Evolutionary conservation across 2,329 filamentous ascomycete genomes (phyloP).

Genomic region (Magnaporthiopsis poae): DNA sequence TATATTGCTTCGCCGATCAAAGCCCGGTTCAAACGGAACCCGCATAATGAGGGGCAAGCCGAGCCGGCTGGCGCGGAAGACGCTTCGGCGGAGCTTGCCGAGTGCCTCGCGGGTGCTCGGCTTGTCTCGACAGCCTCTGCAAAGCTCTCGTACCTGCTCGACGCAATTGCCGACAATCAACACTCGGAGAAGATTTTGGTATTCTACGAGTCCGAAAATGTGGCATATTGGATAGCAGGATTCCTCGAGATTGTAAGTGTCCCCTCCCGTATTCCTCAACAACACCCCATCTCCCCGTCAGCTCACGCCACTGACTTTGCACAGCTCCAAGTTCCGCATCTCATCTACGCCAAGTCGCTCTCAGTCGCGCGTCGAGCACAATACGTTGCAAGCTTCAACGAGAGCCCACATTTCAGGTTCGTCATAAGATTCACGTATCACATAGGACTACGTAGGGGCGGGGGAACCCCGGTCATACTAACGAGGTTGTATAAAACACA

Average conservation of each 20-base stretch:
- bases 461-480: not conserved
- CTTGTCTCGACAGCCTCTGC: constrained; percentile 74
- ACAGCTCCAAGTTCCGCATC: constrained; percentile 46
- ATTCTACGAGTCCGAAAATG: constrained; percentile 83
- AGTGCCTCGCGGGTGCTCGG: constrained; percentile 47
- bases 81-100: constrained; percentile 21
- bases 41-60: constrained; percentile 1
- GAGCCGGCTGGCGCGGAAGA: not conserved
- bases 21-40: constrained; percentile 13
- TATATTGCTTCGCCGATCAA: constrained; percentile 20
- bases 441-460: too few species aligned
- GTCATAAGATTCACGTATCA: not conserved
- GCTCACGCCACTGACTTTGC: not conserved
- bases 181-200: constrained; percentile 74
- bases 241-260: constrained; percentile 59
- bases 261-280: too few species aligned
- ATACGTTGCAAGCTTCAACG: constrained; percentile 72
- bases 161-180: constrained; percentile 59
- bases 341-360: constrained; percentile 60
- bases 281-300: not conserved
- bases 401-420: constrained; percentile 51
- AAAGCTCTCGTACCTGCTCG: constrained; percentile 78
- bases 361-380: constrained; percentile 53
- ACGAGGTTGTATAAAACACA: constrained; percentile 11
- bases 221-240: constrained; percentile 76